phyloP scores from a whole-genome alignment of 2,329 filamentous ascomycete genomes.

The Aspergillus japonicus region DNA sequence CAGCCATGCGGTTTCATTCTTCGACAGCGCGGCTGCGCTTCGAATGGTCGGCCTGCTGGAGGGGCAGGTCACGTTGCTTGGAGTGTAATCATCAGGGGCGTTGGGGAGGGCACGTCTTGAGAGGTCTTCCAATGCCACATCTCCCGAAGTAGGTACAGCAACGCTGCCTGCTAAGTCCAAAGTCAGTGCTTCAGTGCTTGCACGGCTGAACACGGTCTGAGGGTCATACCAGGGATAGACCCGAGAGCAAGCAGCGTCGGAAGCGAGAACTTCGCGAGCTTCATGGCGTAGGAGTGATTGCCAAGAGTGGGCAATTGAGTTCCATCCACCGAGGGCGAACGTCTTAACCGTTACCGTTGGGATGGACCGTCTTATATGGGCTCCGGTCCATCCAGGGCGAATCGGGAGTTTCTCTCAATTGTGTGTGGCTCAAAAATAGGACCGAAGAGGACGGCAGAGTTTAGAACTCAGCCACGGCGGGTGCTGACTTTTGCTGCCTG shows the following conservation, averaged over 20 bases:
- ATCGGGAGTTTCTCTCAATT: no score
- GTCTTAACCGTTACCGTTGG: background rate
- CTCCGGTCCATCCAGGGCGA: no score
- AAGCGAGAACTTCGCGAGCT: background rate
- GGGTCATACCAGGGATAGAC: background rate
- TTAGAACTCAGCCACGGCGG: background rate
- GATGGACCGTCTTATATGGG: background rate
- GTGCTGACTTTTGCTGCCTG: background rate
- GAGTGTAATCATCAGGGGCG: constrained; percentile 69
- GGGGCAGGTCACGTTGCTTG: constrained; percentile 68
- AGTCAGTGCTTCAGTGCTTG: no score
- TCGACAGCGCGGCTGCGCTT: constrained; percentile 61
- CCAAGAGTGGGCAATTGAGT: background rate
- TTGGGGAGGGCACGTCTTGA: constrained; percentile 49
- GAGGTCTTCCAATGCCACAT: background rate
- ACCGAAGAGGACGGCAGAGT: background rate
- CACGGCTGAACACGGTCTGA: background rate
- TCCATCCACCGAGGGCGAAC: background rate
- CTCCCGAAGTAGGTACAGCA: background rate
- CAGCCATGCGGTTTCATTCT: constrained; percentile 75
- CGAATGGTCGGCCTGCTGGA: constrained; percentile 66
- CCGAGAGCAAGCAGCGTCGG: background rate
- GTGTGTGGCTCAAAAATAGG: background rate
- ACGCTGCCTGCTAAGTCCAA: background rate
- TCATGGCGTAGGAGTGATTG: background rate